Evolutionary conservation across 1,139 yeast genomes (phyloP).

Genomic region (Kodamaea arcana): DNA sequence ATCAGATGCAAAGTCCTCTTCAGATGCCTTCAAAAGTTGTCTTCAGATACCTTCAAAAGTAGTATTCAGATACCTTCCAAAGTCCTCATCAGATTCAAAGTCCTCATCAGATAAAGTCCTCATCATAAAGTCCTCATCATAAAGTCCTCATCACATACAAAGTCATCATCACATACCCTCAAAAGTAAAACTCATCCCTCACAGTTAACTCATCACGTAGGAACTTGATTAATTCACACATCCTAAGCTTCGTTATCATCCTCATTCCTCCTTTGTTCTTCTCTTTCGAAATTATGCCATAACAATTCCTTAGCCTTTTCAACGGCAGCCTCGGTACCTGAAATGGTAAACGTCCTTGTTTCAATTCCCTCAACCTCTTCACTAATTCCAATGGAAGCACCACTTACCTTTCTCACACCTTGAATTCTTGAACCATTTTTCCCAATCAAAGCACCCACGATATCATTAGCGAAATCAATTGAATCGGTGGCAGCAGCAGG

Average conservation of each 20-base stretch:
- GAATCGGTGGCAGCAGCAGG: constrained; percentile 13
- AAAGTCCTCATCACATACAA: too few species aligned
- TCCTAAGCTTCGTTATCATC: constrained; percentile 12
- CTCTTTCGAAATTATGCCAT: constrained; percentile 73
- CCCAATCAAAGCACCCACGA: constrained; percentile 90
- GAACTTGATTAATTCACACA: too few species aligned
- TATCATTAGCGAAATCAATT: constrained; percentile 61
- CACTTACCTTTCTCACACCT: constrained; percentile 76
- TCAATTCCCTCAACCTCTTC: constrained; percentile 62
- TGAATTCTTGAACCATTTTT: constrained; percentile 83
- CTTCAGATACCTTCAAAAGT: too few species aligned
- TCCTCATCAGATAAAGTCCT: too few species aligned
- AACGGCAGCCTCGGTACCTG: constrained; percentile 61
- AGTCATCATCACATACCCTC: too few species aligned
- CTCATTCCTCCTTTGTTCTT: constrained; percentile 62
- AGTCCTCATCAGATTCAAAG: too few species aligned
- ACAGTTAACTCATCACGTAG: too few species aligned
- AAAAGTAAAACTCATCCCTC: too few species aligned
- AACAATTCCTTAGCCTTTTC: constrained; percentile 68
- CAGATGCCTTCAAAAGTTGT: too few species aligned
- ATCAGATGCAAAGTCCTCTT: too few species aligned
- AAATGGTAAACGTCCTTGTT: constrained; percentile 69
- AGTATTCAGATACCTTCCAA: too few species aligned
- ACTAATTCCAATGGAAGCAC: constrained; percentile 78
- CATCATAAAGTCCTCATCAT: too few species aligned